A percentile compares a stretch with the other conserved stretches of the same genome.
Conservation (phyloP, 805 yeast species). For the Spathaspora gorwiae region DNA sequence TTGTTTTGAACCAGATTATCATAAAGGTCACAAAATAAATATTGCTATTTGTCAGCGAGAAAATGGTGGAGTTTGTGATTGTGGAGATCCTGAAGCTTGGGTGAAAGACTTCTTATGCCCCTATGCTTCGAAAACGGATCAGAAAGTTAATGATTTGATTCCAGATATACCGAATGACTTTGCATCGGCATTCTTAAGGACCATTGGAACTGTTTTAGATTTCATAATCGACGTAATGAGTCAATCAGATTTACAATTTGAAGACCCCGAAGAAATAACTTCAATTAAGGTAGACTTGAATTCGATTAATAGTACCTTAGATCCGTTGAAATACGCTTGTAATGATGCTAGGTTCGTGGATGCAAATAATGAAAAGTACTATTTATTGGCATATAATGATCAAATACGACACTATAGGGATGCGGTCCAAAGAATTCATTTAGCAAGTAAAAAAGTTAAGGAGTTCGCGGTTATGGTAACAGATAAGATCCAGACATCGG, state of each 20-base stretch:
- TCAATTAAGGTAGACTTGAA: constrained; percentile 22
- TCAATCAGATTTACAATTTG: constrained; percentile 40
- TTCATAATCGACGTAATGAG: constrained; percentile 59
- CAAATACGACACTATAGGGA: constrained; percentile 72
- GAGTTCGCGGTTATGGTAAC: constrained; percentile 75
- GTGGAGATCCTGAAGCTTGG: constrained; percentile 91
- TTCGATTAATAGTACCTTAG: constrained; percentile 29
- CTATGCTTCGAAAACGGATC: constrained; percentile 13
- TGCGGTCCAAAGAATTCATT: constrained; percentile 59
- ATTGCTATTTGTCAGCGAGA: constrained; percentile 60
- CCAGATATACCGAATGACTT: constrained; percentile 42
- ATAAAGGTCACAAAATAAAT: constrained; percentile 67
- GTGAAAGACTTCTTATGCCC: constrained; percentile 48
- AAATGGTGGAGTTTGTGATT: constrained; percentile 81
- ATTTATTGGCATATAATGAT: constrained; percentile 69
- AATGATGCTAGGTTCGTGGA: constrained; percentile 27
- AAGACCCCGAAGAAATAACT: constrained; percentile 20
- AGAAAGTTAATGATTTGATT: constrained; percentile 1
- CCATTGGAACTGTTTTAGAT: constrained; percentile 50
- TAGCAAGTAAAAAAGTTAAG: constrained; percentile 58
- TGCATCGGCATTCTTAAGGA: constrained; percentile 27
- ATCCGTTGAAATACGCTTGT: constrained; percentile 40
- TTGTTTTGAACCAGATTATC: constrained; percentile 69
- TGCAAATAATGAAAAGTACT: constrained; percentile 44
- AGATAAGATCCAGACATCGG: constrained; percentile 53